Base-by-base conservation (phyloP, 139 green algal genomes). In the Microglena sp. region DNA sequence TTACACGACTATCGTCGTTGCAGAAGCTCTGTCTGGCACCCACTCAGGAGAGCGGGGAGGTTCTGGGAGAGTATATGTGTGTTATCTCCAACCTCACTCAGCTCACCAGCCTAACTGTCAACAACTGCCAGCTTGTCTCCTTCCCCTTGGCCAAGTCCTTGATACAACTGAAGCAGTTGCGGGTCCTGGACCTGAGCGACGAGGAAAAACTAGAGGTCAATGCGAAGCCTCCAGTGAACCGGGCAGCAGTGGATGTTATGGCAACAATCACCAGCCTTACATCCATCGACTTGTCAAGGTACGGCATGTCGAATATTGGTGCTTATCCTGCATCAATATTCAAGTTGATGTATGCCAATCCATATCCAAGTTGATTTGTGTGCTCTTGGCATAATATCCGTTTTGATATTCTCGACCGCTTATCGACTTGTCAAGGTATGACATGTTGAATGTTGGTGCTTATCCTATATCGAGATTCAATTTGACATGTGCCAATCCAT, bases 21-120 rank as follows among this genome's bases (percentile, higher is more conserved):
- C 64, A 73, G 53, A 70, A 62, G 60, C 71, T 77, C 53, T 66
- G 57, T n/a, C 60, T 77, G 40, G 40, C 64, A 33, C 64, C 65
- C 21, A 60, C 69, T 27, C 28, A 24, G 4, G 54, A 50, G 33
- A n/a, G n/a, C n/a, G n/a, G n/a, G n/a, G n/a, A n/a, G n/a, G n/a
- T n/a, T n/a, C n/a, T n/a, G n/a, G n/a, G n/a, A n/a, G n/a, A n/a
- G n/a, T n/a, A n/a, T n/a, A n/a, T n/a, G n/a, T 59, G 29, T 56
- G 55, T 44, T 7, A 4, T 65, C 4, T 56, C 54, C 1, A 26
- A 33, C 35, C 64, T 64, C 18, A 64, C 54, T 34, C 54, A 64
- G 36, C 54, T 71, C 18, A 57, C 35, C 35, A 64, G 54, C 27
- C 55, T 64, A 4, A 35, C 35, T 7, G 45, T 64, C 54, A 64